A percentile compares a stretch with the other conserved stretches of the same genome.
These are phyloP conservation scores for Phaeoacremonium minimum DNA, from an alignment of 2,329 filamentous ascomycete species.

Conservation along the genomic window DNA sequence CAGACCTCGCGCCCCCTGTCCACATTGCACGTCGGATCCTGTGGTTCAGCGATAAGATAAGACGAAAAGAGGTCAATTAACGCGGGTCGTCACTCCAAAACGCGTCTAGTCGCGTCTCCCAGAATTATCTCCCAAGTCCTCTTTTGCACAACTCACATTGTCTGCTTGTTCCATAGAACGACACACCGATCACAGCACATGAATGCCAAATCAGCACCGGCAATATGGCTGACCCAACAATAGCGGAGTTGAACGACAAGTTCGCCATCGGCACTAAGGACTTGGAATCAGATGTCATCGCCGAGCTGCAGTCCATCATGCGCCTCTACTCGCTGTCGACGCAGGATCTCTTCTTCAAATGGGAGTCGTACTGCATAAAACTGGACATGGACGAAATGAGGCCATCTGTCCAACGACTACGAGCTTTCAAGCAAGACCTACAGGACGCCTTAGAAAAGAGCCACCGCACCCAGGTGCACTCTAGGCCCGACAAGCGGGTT, in stretches of 20 bases:
- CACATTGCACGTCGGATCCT: no score
- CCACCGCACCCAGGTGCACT: conserved; percentile 55
- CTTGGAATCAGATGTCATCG: conserved; percentile 72
- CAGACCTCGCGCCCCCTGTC: no score
- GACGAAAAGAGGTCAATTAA: no score
- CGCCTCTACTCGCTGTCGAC: conserved; percentile 74
- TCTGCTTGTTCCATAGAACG: no score
- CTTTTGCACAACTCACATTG: no score
- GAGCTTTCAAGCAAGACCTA: conserved; percentile 79
- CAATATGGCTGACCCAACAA: conserved; percentile 32
- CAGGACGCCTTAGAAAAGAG: conserved; percentile 80
- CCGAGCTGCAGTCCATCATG: conserved; percentile 82
- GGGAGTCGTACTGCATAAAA: conserved; percentile 96
- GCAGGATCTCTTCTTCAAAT: conserved; percentile 95
- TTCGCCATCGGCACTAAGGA: conserved; percentile 53
- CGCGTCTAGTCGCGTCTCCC: conserved; percentile 9
- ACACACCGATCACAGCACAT: no score
- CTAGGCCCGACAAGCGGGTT: conserved; percentile 58
- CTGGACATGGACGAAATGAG: conserved; percentile 79
- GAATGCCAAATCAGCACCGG: background rate
- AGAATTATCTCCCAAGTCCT: background rate
- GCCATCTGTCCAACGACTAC: conserved; percentile 65
- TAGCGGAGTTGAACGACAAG: conserved; percentile 38
- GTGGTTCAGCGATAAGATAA: no score
- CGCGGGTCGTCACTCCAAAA: background rate